Base-by-base conservation (phyloP, 2,329 filamentous ascomycete species). In the Lithohypha guttulata region DNA sequence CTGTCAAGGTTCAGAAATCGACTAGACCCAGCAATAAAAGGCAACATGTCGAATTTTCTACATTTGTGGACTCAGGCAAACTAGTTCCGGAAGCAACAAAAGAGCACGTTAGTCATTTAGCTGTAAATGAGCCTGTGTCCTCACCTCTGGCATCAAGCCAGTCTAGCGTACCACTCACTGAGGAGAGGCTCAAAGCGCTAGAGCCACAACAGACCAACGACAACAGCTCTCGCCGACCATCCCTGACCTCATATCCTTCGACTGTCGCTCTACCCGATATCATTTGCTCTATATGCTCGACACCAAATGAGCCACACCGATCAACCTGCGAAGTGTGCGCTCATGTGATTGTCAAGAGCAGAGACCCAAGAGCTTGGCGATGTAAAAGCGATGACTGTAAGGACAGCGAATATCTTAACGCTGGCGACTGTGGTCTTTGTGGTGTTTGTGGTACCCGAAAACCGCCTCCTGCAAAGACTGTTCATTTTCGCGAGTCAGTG, bases 241-340 rank as follows among this genome's bases (percentile, higher is more conserved):
- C 4, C 20, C 34, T 8, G 11, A 9, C 21, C 5, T 14, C 27
- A 41, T 11, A 27, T 19, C 18, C 38, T 44, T n/a, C 6, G 15
- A 20, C 23, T 5, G 20, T 20, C 8, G 11, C 15, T 13, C 6
- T 15, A n/a, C 15, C 33, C 6, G 33, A 35, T 11, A 34, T 41
- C 38, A 30, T 34, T 11, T 82, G 82, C 52, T 62, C 69, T 1
- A 64, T 81, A 39, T 93, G 84, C 58, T 85, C 82, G 0, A 72
- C 81, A 35, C 61, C 63, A 35, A 87, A 85, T 53, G 61, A 68
- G 4, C 33, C 53, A 1, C 51, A 54, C 6, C 63, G 72, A 6
- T 58, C 75, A 2, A 81, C 73, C 3, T 91, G 84, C 56, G 60
- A 59, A 6, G 69, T 79, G 38, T 91, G 84, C 56, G 71, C 77